These are phyloP conservation scores for Xylaria intraflava DNA, from an alignment of 495 filamentous ascomycete genomes.

Conservation along the genomic window DNA sequence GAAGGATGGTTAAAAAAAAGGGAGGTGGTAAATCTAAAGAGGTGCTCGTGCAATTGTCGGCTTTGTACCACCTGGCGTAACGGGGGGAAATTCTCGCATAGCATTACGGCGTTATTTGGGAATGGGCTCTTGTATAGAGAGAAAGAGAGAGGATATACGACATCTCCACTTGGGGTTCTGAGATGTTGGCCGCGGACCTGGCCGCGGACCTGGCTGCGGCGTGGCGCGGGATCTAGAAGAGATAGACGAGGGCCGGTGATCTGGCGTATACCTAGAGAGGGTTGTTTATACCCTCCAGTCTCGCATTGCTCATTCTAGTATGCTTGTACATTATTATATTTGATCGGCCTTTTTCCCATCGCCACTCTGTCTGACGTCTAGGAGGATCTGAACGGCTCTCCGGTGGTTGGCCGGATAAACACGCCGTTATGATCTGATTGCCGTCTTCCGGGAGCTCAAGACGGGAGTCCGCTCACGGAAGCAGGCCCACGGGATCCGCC, in stretches of 20 bases:
- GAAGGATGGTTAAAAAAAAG: background rate
- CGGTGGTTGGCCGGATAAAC: too few species aligned
- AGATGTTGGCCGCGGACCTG: too few species aligned
- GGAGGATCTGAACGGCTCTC: too few species aligned
- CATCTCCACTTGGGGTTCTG: slow-evolving; percentile 12
- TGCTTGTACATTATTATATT: background rate
- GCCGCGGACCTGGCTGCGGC: too few species aligned
- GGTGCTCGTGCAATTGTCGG: background rate
- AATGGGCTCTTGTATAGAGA: background rate
- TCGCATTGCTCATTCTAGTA: background rate
- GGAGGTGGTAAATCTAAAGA: background rate
- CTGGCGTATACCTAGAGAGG: background rate
- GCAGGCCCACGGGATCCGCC: too few species aligned
- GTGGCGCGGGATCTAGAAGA: background rate
- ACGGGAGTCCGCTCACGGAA: too few species aligned
- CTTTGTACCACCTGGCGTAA: background rate
- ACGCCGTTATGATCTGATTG: too few species aligned
- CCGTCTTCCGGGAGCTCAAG: too few species aligned
- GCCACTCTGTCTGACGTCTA: background rate
- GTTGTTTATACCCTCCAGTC: background rate
- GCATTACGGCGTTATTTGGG: slow-evolving; percentile 10
- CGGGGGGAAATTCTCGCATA: slow-evolving; percentile 11
- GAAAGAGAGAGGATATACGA: slow-evolving; percentile 1
- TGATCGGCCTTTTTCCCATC: background rate
- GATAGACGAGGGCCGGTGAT: background rate